Conservation (phyloP, 2,329 filamentous ascomycete genomes). For the Cercospora beticola region DNA sequence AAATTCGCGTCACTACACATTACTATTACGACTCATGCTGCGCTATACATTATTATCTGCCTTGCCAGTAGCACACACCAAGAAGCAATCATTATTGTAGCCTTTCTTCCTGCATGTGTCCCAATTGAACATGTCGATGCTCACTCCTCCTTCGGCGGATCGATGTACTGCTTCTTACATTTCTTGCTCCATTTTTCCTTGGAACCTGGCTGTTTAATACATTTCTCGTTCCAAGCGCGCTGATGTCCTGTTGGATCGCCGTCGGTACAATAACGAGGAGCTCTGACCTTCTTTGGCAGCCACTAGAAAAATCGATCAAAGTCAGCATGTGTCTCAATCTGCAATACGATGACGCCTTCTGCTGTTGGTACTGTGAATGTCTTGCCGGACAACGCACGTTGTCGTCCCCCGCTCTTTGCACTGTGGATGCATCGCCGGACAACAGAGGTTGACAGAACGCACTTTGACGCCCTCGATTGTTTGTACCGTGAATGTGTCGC, state of each 20-base stretch:
- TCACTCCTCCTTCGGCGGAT: neutral
- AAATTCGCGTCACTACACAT: neutral
- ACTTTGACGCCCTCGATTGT: too few relatives aligned
- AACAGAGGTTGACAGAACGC: too few relatives aligned
- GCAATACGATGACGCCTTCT: neutral
- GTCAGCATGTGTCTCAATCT: neutral
- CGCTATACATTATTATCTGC: neutral
- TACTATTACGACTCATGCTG: neutral
- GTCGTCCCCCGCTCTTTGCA: too few relatives aligned
- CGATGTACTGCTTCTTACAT: neutral
- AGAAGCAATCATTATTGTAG: neutral
- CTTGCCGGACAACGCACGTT: too few relatives aligned
- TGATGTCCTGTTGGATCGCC: neutral
- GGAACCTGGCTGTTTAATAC: neutral
- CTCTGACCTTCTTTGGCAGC: neutral
- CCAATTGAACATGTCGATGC: neutral
- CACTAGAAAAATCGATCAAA: neutral
- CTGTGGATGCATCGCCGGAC: too few relatives aligned
- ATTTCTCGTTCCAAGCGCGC: neutral
- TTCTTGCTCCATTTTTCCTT: neutral
- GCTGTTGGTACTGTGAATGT: too few relatives aligned
- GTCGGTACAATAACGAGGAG: neutral
- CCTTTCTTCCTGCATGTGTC: neutral
- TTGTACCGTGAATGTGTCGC: too few relatives aligned
- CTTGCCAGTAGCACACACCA: neutral